Evolutionary conservation across 257 asterid species (phyloP).

Genomic region (Solanum ossicruentum): DNA sequence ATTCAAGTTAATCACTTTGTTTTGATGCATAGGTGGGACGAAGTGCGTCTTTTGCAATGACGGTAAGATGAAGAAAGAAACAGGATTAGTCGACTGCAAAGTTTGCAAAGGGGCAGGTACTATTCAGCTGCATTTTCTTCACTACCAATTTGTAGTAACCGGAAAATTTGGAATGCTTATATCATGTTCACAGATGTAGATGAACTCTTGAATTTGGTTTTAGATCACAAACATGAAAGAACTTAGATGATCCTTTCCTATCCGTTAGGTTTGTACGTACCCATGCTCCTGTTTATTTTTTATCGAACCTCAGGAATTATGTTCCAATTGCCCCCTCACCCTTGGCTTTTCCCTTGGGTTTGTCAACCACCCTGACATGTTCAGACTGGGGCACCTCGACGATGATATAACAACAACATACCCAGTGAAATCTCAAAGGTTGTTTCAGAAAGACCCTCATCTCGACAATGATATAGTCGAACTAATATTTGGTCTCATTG

Average conservation of each 20-base stretch:
- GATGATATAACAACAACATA: too few species aligned
- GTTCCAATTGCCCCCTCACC: not conserved
- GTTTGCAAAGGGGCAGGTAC: constrained; percentile 97
- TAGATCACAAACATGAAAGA: not conserved
- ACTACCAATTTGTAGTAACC: not conserved
- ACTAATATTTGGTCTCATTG: not conserved
- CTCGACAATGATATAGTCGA: not conserved
- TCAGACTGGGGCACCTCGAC: not conserved
- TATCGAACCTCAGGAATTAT: not conserved
- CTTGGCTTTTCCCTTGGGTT: not conserved
- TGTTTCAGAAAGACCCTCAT: too few species aligned
- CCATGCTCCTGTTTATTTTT: not conserved
- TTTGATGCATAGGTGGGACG: constrained; percentile 63
- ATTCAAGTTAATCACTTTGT: not conserved
- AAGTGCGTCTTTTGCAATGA: constrained; percentile 82
- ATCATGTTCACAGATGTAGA: not conserved
- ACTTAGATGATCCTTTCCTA: not conserved
- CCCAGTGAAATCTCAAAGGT: too few species aligned
- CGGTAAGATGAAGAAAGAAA: constrained; percentile 84
- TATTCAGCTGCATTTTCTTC: not conserved
- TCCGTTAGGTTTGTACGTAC: not conserved
- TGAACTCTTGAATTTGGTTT: not conserved
- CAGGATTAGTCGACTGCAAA: constrained; percentile 69
- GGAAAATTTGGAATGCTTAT: not conserved
- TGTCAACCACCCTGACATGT: not conserved